These are phyloP conservation scores for Trametes elegans DNA, from an alignment of 768 basidiomycete genomes.

Conservation along the genomic window DNA sequence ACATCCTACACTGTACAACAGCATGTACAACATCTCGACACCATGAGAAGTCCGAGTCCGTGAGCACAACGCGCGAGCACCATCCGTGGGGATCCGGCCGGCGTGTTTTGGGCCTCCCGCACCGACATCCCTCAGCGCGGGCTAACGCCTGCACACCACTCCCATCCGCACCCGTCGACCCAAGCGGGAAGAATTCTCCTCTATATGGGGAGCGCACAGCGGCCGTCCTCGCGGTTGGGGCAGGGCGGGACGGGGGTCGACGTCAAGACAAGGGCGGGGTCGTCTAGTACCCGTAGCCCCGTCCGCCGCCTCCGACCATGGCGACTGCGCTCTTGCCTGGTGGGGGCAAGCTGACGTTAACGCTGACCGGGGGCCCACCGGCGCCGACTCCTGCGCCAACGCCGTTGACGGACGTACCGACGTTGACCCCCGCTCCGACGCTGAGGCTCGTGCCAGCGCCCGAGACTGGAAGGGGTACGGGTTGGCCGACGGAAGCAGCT, in stretches of 20 bases:
- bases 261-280: not conserved
- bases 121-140: not conserved
- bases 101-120: conserved; percentile 13
- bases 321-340: conserved; percentile 34
- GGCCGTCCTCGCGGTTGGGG: not conserved
- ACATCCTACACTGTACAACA: conserved; percentile 7
- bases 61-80: not conserved
- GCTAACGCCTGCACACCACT: not conserved
- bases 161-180: not conserved
- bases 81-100: not conserved
- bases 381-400: conserved; percentile 20
- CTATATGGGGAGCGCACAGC: not conserved
- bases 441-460: conserved; percentile 28
- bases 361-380: conserved; percentile 38
- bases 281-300: conserved; percentile 41
- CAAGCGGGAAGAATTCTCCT: conserved; percentile 7
- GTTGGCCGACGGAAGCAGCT: conserved; percentile 50
- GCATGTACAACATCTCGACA: conserved; percentile 12
- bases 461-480: conserved; percentile 12
- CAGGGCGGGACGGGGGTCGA: not conserved
- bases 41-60: not conserved
- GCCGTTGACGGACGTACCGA: conserved; percentile 24
- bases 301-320: conserved; percentile 30
- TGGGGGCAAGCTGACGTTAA: conserved; percentile 39
- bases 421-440: conserved; percentile 28